A percentile compares a stretch with the other conserved stretches of the same genome.
These are phyloP conservation scores for Sanghuangporus weigelae DNA, from an alignment of 1,284 basidiomycete genomes.

Conservation along the genomic window DNA sequence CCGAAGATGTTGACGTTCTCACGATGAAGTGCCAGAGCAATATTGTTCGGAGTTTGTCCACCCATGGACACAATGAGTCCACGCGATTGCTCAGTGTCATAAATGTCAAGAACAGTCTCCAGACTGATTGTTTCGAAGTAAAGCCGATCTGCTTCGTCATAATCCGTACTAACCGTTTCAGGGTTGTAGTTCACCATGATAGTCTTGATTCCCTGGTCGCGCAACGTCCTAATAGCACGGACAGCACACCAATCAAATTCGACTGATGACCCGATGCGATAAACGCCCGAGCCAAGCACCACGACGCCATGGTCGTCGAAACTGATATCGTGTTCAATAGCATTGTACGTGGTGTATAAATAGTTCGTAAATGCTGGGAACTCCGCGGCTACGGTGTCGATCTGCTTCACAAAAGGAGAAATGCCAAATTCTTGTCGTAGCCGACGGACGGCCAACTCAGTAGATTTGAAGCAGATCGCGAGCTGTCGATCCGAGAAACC, in stretches of 20 bases:
- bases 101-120: slow-evolving; percentile 96
- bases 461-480: slow-evolving; percentile 76
- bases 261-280: slow-evolving; percentile 97
- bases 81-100: slow-evolving; percentile 84
- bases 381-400: slow-evolving; percentile 97
- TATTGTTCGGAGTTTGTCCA: slow-evolving; percentile 98
- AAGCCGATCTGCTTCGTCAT: slow-evolving; percentile 96
- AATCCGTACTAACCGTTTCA: slow-evolving; percentile 98
- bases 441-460: slow-evolving; percentile 83
- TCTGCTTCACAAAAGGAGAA: slow-evolving; percentile 95
- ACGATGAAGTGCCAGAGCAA: slow-evolving; percentile 88
- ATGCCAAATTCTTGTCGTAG: slow-evolving; percentile 83
- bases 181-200: slow-evolving; percentile 99
- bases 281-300: slow-evolving; percentile 97
- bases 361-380: slow-evolving; percentile 99
- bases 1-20: slow-evolving; percentile 98
- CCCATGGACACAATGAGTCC: slow-evolving; percentile 98
- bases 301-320: slow-evolving; percentile 94
- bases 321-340: slow-evolving; percentile 83
- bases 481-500: slow-evolving; percentile 96
- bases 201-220: slow-evolving; percentile 91
- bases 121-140: slow-evolving; percentile 99
- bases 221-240: slow-evolving; percentile 91
- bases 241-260: slow-evolving; percentile 99
- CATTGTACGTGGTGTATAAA: slow-evolving; percentile 97